phyloP scores from a whole-genome alignment of 2,329 filamentous ascomycete genomes.

The Sphaerulina musiva region DNA sequence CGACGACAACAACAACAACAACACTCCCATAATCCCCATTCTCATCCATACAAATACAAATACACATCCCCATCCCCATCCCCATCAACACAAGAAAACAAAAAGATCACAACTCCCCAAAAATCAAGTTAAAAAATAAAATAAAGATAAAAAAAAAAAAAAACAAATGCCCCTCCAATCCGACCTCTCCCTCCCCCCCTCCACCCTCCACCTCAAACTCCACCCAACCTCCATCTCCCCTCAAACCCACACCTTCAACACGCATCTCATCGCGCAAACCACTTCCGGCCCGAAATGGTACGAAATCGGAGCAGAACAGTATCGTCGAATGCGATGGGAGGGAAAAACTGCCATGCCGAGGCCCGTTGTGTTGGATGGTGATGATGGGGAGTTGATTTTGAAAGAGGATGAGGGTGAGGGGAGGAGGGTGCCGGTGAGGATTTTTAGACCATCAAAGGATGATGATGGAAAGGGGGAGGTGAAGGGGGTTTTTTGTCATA shows the following conservation, averaged over 20 bases:
- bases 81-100: not conserved
- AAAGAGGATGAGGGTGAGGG: constrained; percentile 45
- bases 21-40: not conserved
- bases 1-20: not conserved
- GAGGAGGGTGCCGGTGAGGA: constrained; percentile 48
- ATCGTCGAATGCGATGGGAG: constrained; percentile 48
- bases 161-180: constrained; percentile 20
- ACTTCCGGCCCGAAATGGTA: constrained; percentile 46
- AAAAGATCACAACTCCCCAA: too few species aligned
- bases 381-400: constrained; percentile 47
- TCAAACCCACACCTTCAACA: constrained; percentile 42
- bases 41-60: not conserved
- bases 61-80: not conserved
- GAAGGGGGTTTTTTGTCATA: constrained; percentile 45
- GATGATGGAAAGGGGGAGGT: constrained; percentile 32
- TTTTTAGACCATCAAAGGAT: constrained; percentile 40
- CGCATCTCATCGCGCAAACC: constrained; percentile 40
- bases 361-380: constrained; percentile 43
- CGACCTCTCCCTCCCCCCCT: constrained; percentile 28
- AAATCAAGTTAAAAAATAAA: too few species aligned
- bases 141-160: not conserved
- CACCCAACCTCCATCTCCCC: constrained; percentile 36
- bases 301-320: constrained; percentile 50
- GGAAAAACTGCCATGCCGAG: constrained; percentile 44
- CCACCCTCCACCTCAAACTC: constrained; percentile 35